Conservation (phyloP, 1,139 yeast species). For the Tardiomyces blankii region DNA sequence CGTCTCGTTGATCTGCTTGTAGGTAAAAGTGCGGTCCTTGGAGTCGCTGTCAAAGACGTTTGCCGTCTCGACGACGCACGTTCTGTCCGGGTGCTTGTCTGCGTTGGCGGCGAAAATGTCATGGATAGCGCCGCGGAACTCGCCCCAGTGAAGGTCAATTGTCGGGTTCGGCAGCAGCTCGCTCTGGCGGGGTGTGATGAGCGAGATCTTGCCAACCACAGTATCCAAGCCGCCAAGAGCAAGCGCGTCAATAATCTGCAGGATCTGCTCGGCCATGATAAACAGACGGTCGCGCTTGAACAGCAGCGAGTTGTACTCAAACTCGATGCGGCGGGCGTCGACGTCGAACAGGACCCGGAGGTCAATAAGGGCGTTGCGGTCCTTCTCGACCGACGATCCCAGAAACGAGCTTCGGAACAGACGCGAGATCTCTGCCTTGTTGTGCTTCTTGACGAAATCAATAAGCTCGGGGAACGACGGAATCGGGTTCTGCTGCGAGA, state of each 20-base stretch:
- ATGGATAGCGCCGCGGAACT: slow-evolving; percentile 90
- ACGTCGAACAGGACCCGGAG: slow-evolving; percentile 33
- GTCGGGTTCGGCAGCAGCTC: slow-evolving; percentile 78
- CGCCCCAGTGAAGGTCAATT: slow-evolving; percentile 76
- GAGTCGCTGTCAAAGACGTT: slow-evolving; percentile 43
- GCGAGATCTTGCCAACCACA: slow-evolving; percentile 48
- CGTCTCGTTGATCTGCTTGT: slow-evolving; percentile 79
- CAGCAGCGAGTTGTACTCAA: slow-evolving; percentile 66
- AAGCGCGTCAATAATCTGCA: slow-evolving; percentile 36
- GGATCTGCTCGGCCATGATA: slow-evolving; percentile 63
- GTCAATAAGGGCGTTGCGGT: slow-evolving; percentile 15
- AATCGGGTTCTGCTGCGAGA: slow-evolving; percentile 31
- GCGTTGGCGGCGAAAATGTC: slow-evolving; percentile 89
- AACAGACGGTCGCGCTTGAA: slow-evolving; percentile 61
- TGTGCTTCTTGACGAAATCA: slow-evolving; percentile 38
- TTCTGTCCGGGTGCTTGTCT: slow-evolving; percentile 65
- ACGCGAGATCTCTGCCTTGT: slow-evolving; percentile 48
- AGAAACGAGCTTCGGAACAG: slow-evolving; percentile 57
- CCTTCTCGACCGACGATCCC: slow-evolving; percentile 14
- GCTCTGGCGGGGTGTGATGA: slow-evolving; percentile 55
- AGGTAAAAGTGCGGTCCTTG: slow-evolving; percentile 63
- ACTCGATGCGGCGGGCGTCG: slow-evolving; percentile 27
- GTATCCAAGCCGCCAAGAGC: slow-evolving; percentile 23
- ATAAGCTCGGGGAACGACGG: slow-evolving; percentile 48
- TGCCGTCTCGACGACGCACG: slow-evolving; percentile 88